Evolutionary conservation across 345 rosid species (phyloP), one percentile per base, ranked within the genome.

Genomic region (Camelina sativa): DNA sequence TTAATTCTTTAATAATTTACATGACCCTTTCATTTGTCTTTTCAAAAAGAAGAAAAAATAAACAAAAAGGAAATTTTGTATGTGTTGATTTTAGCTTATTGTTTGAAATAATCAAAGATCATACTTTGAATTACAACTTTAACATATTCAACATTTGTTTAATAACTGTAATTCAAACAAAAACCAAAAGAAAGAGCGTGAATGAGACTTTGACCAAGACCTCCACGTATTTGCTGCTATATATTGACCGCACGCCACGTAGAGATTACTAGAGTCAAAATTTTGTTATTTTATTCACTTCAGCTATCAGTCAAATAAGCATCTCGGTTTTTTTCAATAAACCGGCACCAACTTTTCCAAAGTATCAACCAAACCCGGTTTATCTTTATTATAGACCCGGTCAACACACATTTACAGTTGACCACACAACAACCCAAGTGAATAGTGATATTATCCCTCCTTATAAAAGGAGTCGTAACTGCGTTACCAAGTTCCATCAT

Each of bases 401-500:
- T 70, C 75, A 70, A 76, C 64, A 52, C 67, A 43, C 8, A 61
- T 51, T 43, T 62, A 28, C 8, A 62, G 53, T 56, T 63, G 75
- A 76, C 75, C 71, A 70, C 34, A 76, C 32, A 13, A 47, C 12
- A 52, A 52, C 9, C 37, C 38, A 52, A 41, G 23, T 68, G 68
- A 41, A 28, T 28, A 25, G n/a, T n/a, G n/a, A n/a, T n/a, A n/a
- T 20, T 20, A 28, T 28, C 30, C 30, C 11, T 11, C 20, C n/a
- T 46, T 70, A 16, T 69, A 76, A 61, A 76, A 61, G 28, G 75
- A 69, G 10, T 62, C 32, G 16, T 51, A 53, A 43, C 0, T 68
- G 32, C 12, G 48, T 61, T 75, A 75, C 56, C 0, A 54, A 76
- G 71, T 63, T 76, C 53, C 76, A 76, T 64, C 76, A 70, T 40